These are phyloP conservation scores for Quercus agrifolia DNA, from an alignment of 306 rosid species.

Conservation along the genomic window DNA sequence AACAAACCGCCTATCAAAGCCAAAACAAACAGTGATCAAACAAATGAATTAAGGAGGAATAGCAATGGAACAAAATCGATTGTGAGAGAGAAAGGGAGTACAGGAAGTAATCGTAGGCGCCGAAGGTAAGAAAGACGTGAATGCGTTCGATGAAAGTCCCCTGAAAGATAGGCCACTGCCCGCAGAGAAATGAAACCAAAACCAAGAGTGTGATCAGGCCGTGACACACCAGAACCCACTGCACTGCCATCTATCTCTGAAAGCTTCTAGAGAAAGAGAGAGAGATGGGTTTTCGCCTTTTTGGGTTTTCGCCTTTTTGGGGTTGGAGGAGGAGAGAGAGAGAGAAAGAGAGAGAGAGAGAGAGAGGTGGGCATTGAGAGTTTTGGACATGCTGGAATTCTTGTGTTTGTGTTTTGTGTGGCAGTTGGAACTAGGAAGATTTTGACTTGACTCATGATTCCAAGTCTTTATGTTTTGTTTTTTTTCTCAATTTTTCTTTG, in stretches of 20 bases:
- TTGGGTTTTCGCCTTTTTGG: too few relatives aligned
- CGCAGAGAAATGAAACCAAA: slow-evolving; percentile 80
- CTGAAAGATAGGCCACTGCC: slow-evolving; percentile 91
- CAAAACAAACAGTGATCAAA: not conserved
- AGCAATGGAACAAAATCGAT: not conserved
- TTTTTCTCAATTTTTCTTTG: too few relatives aligned
- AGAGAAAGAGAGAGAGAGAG: too few relatives aligned
- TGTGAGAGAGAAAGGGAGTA: slow-evolving; percentile 8
- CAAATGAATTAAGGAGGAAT: not conserved
- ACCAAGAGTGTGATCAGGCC: slow-evolving; percentile 57
- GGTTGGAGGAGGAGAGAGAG: too few relatives aligned
- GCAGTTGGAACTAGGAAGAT: not conserved
- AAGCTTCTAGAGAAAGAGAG: not conserved
- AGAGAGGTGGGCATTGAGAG: too few relatives aligned
- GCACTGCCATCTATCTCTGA: slow-evolving; percentile 60
- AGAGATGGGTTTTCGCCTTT: too few relatives aligned
- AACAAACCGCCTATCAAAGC: slow-evolving; percentile 57
- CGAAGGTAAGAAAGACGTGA: slow-evolving; percentile 67
- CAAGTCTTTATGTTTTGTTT: too few relatives aligned
- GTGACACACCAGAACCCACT: slow-evolving; percentile 73
- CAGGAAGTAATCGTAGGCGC: slow-evolving; percentile 83
- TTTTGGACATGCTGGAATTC: too few relatives aligned
- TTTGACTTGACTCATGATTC: not conserved
- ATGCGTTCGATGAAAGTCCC: slow-evolving; percentile 82
- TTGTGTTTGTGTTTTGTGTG: not conserved